These are phyloP conservation scores for Podila epigama DNA, from an alignment of 192 early-diverging fungal species.

Conservation along the genomic window DNA sequence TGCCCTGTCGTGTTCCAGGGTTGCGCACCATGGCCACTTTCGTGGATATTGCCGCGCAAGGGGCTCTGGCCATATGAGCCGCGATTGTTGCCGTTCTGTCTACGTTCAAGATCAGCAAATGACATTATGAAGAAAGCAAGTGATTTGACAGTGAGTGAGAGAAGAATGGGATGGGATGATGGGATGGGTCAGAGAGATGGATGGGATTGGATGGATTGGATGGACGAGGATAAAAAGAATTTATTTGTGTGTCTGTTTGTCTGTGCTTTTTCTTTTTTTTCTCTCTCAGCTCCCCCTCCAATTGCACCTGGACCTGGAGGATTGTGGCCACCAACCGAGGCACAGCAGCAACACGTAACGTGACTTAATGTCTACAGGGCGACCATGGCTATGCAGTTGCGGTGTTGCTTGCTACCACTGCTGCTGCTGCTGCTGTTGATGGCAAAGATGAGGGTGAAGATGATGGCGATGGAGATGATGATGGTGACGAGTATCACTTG, in stretches of 20 bases:
- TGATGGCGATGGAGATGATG: too few species aligned
- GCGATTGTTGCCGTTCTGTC: slow-evolving; percentile 8
- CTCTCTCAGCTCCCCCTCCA: too few species aligned
- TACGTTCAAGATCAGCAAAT: slow-evolving; percentile 43
- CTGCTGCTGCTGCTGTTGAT: too few species aligned
- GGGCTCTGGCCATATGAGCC: slow-evolving; percentile 11
- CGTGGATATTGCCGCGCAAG: slow-evolving; percentile 1
- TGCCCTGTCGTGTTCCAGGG: neutral
- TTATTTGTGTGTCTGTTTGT: neutral
- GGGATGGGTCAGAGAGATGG: neutral
- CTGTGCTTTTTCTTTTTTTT: neutral
- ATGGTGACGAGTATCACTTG: too few species aligned
- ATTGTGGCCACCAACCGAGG: too few species aligned
- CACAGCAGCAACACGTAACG: too few species aligned
- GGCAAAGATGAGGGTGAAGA: too few species aligned
- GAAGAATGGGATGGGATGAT: neutral
- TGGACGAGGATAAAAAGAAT: neutral
- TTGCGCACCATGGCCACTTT: neutral
- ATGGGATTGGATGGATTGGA: neutral
- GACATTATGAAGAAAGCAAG: slow-evolving; percentile 19
- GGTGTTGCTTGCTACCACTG: too few species aligned
- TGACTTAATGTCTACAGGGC: too few species aligned
- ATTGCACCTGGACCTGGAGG: too few species aligned
- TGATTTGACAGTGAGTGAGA: neutral
- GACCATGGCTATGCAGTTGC: too few species aligned